These are phyloP conservation scores for Gossypium gossypioides DNA, from an alignment of 441 rosid species.

Conservation along the genomic window DNA sequence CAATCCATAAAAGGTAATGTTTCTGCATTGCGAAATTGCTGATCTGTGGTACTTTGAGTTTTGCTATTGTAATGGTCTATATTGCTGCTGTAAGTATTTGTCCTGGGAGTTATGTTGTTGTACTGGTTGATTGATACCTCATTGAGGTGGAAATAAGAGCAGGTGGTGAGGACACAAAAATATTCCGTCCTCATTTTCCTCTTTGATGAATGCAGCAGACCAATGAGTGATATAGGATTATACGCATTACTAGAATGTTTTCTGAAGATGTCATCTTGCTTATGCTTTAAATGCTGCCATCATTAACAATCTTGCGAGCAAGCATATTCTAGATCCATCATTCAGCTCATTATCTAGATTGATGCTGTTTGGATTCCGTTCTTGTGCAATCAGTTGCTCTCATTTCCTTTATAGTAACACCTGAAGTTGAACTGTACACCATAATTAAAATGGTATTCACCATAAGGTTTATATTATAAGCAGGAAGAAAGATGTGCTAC, in stretches of 20 bases:
- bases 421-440: neutral
- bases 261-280: neutral
- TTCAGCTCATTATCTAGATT: neutral
- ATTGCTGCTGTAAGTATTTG: neutral
- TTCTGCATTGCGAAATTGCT: constrained; percentile 5
- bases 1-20: neutral
- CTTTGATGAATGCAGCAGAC: neutral
- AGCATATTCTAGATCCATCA: neutral
- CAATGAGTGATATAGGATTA: neutral
- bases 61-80: neutral
- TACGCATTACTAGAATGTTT: neutral
- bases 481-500: neutral
- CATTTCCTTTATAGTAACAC: neutral
- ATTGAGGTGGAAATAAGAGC: neutral
- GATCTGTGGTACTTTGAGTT: neutral
- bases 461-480: neutral
- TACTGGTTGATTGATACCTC: neutral
- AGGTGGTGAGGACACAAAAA: neutral
- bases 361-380: neutral
- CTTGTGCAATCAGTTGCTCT: neutral
- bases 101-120: neutral
- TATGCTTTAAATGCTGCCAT: neutral
- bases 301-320: neutral
- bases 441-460: neutral
- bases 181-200: neutral